Conservation (phyloP, 2,329 filamentous ascomycete species). For the Fusarium nisikadoi region DNA sequence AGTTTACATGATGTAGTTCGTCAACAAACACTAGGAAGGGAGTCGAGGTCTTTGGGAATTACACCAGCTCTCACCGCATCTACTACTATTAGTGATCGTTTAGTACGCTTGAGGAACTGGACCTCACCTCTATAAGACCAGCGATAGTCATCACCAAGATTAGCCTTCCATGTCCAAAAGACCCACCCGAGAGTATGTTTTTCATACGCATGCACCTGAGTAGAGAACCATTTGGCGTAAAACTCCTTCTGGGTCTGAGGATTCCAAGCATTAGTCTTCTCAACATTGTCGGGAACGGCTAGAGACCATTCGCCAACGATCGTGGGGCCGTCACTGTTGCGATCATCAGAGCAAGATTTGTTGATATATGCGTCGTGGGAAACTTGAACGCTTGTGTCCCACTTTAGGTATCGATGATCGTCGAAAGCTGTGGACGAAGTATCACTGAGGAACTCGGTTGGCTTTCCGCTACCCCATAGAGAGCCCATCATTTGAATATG, state of each 20-base stretch:
- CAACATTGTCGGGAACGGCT: slow-evolving; percentile 58
- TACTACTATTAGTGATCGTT: slow-evolving; percentile 1
- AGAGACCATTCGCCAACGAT: slow-evolving; percentile 70
- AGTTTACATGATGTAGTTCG: background rate
- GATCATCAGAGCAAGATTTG: slow-evolving; percentile 60
- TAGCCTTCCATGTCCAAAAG: slow-evolving; percentile 42
- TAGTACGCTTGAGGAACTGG: background rate
- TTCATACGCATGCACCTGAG: slow-evolving; percentile 41
- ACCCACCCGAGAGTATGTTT: slow-evolving; percentile 38
- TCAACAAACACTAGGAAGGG: slow-evolving; percentile 34
- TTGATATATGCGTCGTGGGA: slow-evolving; percentile 56
- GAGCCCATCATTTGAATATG: slow-evolving; percentile 63
- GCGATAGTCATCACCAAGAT: slow-evolving; percentile 40
- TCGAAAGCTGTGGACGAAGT: slow-evolving; percentile 62
- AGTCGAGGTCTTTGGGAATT: slow-evolving; percentile 35
- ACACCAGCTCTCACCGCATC: slow-evolving; percentile 37
- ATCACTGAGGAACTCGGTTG: slow-evolving; percentile 56
- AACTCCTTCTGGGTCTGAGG: slow-evolving; percentile 37
- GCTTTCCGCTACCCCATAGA: slow-evolving; percentile 67
- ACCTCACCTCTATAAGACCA: slow-evolving; percentile 42
- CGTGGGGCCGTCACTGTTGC: slow-evolving; percentile 52
- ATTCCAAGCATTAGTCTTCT: slow-evolving; percentile 52
- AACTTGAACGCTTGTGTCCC: slow-evolving; percentile 49
- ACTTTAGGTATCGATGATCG: slow-evolving; percentile 70
- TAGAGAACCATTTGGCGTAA: slow-evolving; percentile 42